Conservation (phyloP, 2,329 filamentous ascomycete genomes). For the Plectosphaerella cucumerina region DNA sequence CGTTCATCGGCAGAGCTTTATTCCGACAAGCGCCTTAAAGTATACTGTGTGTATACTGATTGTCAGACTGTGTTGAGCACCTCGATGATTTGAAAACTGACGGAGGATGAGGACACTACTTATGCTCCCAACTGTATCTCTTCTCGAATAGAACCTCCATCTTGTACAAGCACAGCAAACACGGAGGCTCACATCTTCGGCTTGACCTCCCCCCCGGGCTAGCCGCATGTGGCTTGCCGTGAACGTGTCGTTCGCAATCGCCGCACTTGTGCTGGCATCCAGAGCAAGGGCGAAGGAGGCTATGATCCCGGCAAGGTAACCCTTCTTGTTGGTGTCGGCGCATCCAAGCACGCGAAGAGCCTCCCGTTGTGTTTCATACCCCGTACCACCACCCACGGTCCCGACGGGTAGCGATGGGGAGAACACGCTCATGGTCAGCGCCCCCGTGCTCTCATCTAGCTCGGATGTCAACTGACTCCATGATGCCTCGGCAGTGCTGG, state of each 20-base stretch:
- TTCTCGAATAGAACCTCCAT: too few species aligned
- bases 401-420: constrained; percentile 1
- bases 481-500: constrained; percentile 3
- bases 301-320: not conserved
- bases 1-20: too few species aligned
- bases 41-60: too few species aligned
- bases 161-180: too few species aligned
- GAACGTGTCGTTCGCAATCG: constrained; percentile 2
- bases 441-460: constrained; percentile 1
- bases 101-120: too few species aligned
- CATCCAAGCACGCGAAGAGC: constrained; percentile 3
- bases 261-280: constrained; percentile 1
- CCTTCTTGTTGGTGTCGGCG: not conserved
- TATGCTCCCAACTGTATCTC: too few species aligned
- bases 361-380: constrained; percentile 2
- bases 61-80: too few species aligned
- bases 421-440: constrained; percentile 1
- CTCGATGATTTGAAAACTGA: too few species aligned
- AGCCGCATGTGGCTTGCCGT: constrained; percentile 3
- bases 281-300: constrained; percentile 2
- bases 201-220: not conserved
- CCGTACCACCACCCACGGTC: constrained; percentile 3
- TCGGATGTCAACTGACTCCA: constrained; percentile 4
- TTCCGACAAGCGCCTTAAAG: too few species aligned
- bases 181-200: too few species aligned